Base-by-base conservation (phyloP, 2,329 filamentous ascomycete species). In the Monosporascus sp. region DNA sequence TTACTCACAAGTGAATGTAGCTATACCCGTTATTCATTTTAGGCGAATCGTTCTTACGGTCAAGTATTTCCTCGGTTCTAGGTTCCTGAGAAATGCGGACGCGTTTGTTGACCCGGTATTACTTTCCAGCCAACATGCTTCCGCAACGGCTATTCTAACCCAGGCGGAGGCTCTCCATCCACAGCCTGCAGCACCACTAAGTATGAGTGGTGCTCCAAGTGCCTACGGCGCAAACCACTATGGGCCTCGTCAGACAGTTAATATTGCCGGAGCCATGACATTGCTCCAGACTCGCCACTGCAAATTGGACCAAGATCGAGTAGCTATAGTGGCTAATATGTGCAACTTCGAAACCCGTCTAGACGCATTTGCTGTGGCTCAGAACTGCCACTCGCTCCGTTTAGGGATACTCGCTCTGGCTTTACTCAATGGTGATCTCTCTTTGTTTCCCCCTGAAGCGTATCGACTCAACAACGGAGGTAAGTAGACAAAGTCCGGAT, bases 261-360 rank as follows among this genome's bases (percentile, higher is more conserved):
- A 53, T 48, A 48, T 48, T 2, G 51, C 51, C 11, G 40, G 18
- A 11, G 48, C 51, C 3, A 31, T 53, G 15, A 50, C 46, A 7
- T 7, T 51, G 5, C 45, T 55, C 20, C 40, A 46, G 2, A 46
- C 24, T 38, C 53, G 53, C 7, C n/a, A 47, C 14, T 55, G 53
- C 31, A 28, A 20, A 31, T 15, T 51, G 35, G 15, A 28, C n/a
- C 35, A 49, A 31, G 53, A 55, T 31, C 50, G 26, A 44, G 22
- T 55, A 20, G 45, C 53, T 37, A 55, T 55, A 22, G 11, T 55
- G 5, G 53, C 53, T 7, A 55, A 55, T 20, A 51, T 55, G 53
- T 55, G 53, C 38, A 37, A 35, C 22, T 55, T 40, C 31, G 44
- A 51, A 15, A 24, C 44, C 11, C 45, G 53, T 14, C 50, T 55